A percentile compares a stretch with the other conserved stretches of the same genome.
These are phyloP conservation scores for Populus hybrid DNA, from an alignment of 441 rosid species.

Conservation along the genomic window DNA sequence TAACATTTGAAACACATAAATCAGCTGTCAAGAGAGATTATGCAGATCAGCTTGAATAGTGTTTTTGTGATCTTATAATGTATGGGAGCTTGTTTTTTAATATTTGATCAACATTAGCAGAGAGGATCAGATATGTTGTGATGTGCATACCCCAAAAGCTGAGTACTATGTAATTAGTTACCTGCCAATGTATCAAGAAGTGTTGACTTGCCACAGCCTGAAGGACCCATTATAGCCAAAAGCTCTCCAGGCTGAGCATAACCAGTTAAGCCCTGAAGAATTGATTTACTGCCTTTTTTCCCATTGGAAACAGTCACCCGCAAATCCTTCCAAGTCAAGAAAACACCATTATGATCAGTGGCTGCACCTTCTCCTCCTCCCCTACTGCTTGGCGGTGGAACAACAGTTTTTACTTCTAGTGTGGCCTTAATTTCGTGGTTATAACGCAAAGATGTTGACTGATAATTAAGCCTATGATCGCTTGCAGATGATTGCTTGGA, in stretches of 20 bases:
- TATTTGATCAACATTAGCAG: no score
- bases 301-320: slow-evolving; percentile 32
- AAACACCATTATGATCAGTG: slow-evolving; percentile 14
- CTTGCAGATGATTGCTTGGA: background rate
- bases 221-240: slow-evolving; percentile 58
- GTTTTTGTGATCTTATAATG: no score
- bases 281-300: slow-evolving; percentile 12
- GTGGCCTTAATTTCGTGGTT: background rate
- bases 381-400: background rate
- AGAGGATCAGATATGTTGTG: no score
- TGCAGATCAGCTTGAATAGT: no score
- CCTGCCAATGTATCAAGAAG: slow-evolving; percentile 55
- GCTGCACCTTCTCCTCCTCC: background rate
- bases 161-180: background rate
- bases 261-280: slow-evolving; percentile 40
- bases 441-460: background rate
- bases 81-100: no score
- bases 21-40: no score
- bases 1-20: no score
- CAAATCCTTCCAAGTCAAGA: slow-evolving; percentile 48
- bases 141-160: no score
- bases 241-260: slow-evolving; percentile 44
- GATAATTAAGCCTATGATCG: background rate
- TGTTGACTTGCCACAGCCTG: slow-evolving; percentile 57
- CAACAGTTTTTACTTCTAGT: background rate